Conservation (phyloP, 164 flowering plant species). For the Malania oleifera region DNA sequence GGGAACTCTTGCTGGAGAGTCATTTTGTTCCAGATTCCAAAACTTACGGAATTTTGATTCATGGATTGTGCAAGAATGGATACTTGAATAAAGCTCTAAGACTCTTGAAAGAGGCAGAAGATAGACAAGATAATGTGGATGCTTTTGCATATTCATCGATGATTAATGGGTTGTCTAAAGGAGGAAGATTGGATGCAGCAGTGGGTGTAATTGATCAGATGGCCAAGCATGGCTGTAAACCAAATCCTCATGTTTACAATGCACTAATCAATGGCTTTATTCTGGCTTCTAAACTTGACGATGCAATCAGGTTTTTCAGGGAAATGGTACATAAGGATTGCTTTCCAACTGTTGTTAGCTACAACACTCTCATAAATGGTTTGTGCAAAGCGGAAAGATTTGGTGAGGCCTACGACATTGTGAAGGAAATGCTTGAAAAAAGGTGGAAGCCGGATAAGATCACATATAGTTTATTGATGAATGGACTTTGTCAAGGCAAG, state of each 20-base stretch:
- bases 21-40: neutral
- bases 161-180: slow-evolving; percentile 5
- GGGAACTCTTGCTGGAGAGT: neutral
- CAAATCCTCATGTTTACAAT: slow-evolving; percentile 1
- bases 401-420: neutral
- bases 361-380: slow-evolving; percentile 1
- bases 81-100: slow-evolving; percentile 2
- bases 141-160: neutral
- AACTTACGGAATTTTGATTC: neutral
- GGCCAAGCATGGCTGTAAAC: neutral
- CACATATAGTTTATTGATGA: neutral
- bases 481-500: slow-evolving; percentile 2
- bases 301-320: neutral
- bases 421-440: neutral
- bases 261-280: slow-evolving; percentile 1
- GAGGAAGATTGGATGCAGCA: slow-evolving; percentile 1
- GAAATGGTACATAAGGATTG: neutral
- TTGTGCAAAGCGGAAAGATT: neutral
- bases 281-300: neutral
- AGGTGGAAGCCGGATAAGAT: neutral
- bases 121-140: neutral
- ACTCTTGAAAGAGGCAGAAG: neutral
- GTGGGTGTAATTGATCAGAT: neutral
- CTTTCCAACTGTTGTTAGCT: slow-evolving; percentile 1
- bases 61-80: slow-evolving; percentile 3